phyloP scores from a whole-genome alignment of 768 basidiomycete species.

The Suillus subluteus region DNA sequence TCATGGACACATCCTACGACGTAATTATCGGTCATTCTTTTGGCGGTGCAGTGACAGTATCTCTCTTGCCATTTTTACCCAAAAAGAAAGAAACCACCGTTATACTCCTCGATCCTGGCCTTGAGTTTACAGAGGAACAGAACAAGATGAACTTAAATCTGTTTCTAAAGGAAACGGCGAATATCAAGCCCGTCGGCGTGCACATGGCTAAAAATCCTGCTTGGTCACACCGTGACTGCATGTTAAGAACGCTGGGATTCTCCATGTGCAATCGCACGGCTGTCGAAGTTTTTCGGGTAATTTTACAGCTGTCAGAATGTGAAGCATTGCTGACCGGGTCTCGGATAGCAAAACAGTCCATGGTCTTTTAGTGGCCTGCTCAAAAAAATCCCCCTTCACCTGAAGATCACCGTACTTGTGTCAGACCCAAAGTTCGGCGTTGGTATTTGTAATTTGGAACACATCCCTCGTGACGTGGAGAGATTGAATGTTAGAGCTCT shows the following conservation, averaged over 20 bases:
- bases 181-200: constrained; percentile 3
- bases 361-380: constrained; percentile 22
- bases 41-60: not conserved
- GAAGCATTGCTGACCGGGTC: not conserved
- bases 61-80: not conserved
- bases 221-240: constrained; percentile 21
- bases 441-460: constrained; percentile 8
- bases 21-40: constrained; percentile 1
- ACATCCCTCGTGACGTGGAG: constrained; percentile 16
- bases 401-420: constrained; percentile 21
- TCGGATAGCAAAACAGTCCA: constrained; percentile 17
- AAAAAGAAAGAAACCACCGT: not conserved
- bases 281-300: not conserved
- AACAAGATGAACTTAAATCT: not conserved
- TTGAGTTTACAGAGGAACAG: constrained; percentile 4
- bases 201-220: constrained; percentile 18
- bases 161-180: constrained; percentile 1
- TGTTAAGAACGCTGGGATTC: constrained; percentile 18
- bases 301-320: not conserved
- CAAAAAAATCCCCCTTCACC: not conserved
- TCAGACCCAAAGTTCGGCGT: constrained; percentile 22
- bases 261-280: constrained; percentile 5
- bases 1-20: not conserved
- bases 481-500: constrained; percentile 9
- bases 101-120: constrained; percentile 6